These are phyloP conservation scores for Fusarium fracticaudum DNA, from an alignment of 2,329 filamentous ascomycete genomes.

Conservation along the genomic window DNA sequence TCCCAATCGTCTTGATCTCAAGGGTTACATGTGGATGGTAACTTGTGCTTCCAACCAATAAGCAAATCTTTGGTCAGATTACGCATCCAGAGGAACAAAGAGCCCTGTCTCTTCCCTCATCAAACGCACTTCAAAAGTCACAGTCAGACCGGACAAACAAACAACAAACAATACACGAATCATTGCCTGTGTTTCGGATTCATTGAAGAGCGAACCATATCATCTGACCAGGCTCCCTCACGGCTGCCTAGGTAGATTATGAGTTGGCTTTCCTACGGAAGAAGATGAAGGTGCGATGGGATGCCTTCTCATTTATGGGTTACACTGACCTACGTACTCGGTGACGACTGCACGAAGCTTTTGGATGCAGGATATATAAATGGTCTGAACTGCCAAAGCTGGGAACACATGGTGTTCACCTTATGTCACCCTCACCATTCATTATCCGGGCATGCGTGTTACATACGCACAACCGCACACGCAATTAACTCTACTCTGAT, in stretches of 20 bases:
- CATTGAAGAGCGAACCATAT: too few species aligned
- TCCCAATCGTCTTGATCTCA: background rate
- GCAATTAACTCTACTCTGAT: slow-evolving; percentile 23
- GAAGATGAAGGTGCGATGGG: slow-evolving; percentile 11
- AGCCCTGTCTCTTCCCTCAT: too few species aligned
- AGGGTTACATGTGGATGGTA: too few species aligned
- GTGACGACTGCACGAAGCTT: background rate
- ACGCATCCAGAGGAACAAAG: too few species aligned
- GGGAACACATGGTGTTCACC: background rate
- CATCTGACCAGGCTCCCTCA: too few species aligned
- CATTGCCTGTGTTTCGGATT: too few species aligned
- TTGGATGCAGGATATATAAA: slow-evolving; percentile 30
- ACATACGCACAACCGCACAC: slow-evolving; percentile 8
- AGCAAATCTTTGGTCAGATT: too few species aligned
- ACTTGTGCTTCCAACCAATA: too few species aligned
- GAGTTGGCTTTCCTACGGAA: slow-evolving; percentile 2
- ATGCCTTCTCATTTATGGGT: slow-evolving; percentile 30
- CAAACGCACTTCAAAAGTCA: too few species aligned
- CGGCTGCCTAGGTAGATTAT: too few species aligned
- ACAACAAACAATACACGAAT: too few species aligned
- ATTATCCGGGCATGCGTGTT: slow-evolving; percentile 23
- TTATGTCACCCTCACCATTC: slow-evolving; percentile 23
- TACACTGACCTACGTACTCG: background rate
- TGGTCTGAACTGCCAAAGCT: background rate
- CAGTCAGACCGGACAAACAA: too few species aligned